Evolutionary conservation across 805 yeast genomes (phyloP).

Genomic region (Suhomyces prunicola): DNA sequence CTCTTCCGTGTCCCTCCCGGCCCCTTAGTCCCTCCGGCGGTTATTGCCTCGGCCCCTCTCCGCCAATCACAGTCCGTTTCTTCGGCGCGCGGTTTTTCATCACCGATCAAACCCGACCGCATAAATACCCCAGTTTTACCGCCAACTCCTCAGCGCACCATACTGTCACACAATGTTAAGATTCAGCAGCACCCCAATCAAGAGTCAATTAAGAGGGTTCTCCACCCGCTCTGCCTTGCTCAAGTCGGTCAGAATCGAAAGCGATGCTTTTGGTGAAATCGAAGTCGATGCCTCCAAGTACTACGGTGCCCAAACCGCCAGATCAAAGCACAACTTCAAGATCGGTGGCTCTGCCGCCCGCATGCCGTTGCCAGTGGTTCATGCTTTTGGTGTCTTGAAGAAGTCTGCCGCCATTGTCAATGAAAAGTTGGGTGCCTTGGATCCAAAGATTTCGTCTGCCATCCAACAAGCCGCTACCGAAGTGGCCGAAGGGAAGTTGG

Average conservation of each 20-base stretch:
- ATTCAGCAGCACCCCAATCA: constrained; percentile 15
- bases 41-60: neutral
- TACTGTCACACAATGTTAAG: constrained; percentile 23
- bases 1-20: neutral
- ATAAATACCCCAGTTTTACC: constrained; percentile 4
- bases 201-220: constrained; percentile 22
- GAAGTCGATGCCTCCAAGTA: constrained; percentile 83
- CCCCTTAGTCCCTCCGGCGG: neutral
- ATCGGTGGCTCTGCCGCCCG: constrained; percentile 90
- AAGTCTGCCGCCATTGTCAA: constrained; percentile 94
- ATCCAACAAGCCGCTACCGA: constrained; percentile 94
- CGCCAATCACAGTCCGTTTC: neutral
- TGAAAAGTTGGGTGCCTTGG: constrained; percentile 72
- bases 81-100: neutral
- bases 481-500: constrained; percentile 86
- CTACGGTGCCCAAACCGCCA: constrained; percentile 98
- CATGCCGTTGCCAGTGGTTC: constrained; percentile 87
- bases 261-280: constrained; percentile 96
- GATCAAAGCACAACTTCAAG: constrained; percentile 90
- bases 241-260: constrained; percentile 60
- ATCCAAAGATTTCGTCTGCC: constrained; percentile 77
- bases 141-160: neutral
- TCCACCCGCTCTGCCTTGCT: constrained; percentile 20
- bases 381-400: constrained; percentile 91
- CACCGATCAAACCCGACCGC: neutral